Evolutionary conservation across 2,329 filamentous ascomycete species (phyloP), one percentile per base, ranked within the genome.

Genomic region (Knufia petricola): DNA sequence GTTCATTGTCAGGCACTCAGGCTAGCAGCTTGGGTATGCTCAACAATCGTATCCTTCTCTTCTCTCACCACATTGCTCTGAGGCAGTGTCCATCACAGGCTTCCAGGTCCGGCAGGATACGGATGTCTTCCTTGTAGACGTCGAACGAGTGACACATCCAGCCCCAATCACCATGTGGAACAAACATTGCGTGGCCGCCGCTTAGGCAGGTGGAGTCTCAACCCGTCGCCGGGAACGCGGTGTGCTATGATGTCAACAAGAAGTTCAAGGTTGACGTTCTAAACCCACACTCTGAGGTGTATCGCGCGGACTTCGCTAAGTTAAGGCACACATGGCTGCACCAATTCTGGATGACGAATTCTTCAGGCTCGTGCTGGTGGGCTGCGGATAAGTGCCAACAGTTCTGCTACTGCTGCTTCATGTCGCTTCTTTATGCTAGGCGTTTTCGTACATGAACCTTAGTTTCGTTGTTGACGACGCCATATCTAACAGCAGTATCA

Each of bases 121-220:
- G 13, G 12, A 46, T 47, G 44, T 47, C 32, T 47, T 34, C n/a
- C n/a, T n/a, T n/a, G n/a, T n/a, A 46, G 19, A 26, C 9, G 19
- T 21, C 15, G 13, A 24, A 20, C 44, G 28, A 47, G 39, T 47
- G 34, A 39, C 8, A 23, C 13, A 39, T 7, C 28, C 8, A 10
- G 34, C 10, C 32, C 6, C 32, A 26, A 38, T n/a, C 9, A 28
- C 9, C 23, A 38, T 37, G 44, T 47, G 44, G 44, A 45, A 47
- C 44, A 15, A n/a, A 23, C 23, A 12, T 47, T 47, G 23, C 44
- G 44, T n/a, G 32, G 44, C 32, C 44, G 20, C 20, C n/a, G 34
- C 23, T 34, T n/a, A 26, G 3, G 32, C 8, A 8, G 13, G 44
- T 47, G 44, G 44, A 47, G 34, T 19, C 44, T 47, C 43, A 21